phyloP scores from a whole-genome alignment of 2,329 filamentous ascomycete genomes.

The Teratosphaeria pseudoeucalypti region DNA sequence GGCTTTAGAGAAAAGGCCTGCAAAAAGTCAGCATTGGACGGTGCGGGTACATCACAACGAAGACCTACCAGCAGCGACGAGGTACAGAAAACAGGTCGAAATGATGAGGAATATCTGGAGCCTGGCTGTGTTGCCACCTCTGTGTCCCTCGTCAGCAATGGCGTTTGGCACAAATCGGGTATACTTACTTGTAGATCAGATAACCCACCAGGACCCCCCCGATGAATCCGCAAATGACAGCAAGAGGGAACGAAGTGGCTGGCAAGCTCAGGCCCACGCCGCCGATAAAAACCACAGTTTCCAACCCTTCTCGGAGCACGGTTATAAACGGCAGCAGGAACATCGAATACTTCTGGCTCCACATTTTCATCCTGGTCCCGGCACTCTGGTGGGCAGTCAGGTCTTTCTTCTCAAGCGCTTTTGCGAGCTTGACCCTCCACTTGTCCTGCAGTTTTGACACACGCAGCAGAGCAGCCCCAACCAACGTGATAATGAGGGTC shows the following conservation, averaged over 20 bases:
- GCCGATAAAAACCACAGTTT: constrained; percentile 77
- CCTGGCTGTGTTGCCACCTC: constrained; percentile 53
- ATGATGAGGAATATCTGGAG: constrained; percentile 70
- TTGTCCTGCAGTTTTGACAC: constrained; percentile 77
- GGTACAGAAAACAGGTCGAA: constrained; percentile 74
- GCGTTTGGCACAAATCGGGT: background rate
- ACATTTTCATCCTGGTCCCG: constrained; percentile 47
- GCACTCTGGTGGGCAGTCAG: constrained; percentile 27
- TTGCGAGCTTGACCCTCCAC: constrained; percentile 74
- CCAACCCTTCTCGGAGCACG: constrained; percentile 74
- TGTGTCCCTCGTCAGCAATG: constrained; percentile 10
- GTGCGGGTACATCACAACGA: background rate
- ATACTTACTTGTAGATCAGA: constrained; percentile 62
- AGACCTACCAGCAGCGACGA: constrained; percentile 59
- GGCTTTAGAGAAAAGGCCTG: constrained; percentile 57
- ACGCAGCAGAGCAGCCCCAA: constrained; percentile 70
- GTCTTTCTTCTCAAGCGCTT: constrained; percentile 51
- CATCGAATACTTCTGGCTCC: constrained; percentile 71
- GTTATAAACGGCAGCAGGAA: constrained; percentile 80
- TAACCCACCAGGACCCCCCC: constrained; percentile 61
- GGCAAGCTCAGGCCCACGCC: constrained; percentile 70
- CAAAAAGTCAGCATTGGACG: background rate
- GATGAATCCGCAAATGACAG: constrained; percentile 60
- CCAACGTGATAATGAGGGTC: constrained; percentile 66
- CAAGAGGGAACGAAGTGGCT: constrained; percentile 65